Conservation (phyloP, 495 filamentous ascomycete species). For the Penicillium atrosanguineum region DNA sequence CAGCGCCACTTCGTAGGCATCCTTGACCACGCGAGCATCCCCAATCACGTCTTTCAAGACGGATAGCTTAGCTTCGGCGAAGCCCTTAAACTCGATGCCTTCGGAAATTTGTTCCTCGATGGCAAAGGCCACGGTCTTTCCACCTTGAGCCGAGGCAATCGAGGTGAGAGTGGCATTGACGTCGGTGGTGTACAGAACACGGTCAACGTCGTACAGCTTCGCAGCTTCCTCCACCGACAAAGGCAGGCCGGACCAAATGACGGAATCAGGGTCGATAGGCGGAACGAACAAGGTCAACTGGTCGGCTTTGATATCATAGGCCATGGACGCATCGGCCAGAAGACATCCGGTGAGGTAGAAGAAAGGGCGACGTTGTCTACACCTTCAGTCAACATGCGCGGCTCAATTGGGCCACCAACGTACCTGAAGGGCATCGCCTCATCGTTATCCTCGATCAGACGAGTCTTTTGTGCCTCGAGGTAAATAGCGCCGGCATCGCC, state of each 20-base stretch:
- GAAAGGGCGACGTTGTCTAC: slow-evolving; percentile 80
- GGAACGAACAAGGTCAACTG: slow-evolving; percentile 90
- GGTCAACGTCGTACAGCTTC: slow-evolving; percentile 78
- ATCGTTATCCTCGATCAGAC: slow-evolving; percentile 79
- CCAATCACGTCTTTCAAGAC: slow-evolving; percentile 75
- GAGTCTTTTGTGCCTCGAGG: slow-evolving; percentile 79
- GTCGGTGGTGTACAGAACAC: slow-evolving; percentile 64
- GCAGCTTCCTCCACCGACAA: slow-evolving; percentile 70
- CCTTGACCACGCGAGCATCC: slow-evolving; percentile 73
- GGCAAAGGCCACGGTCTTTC: slow-evolving; percentile 59
- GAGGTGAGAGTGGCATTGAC: slow-evolving; percentile 61
- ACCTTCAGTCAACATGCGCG: slow-evolving; percentile 1
- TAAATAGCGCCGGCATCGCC: slow-evolving; percentile 57
- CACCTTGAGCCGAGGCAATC: slow-evolving; percentile 39
- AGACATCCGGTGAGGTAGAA: slow-evolving; percentile 91
- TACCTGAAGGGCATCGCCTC: slow-evolving; percentile 74
- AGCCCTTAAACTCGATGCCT: slow-evolving; percentile 60
- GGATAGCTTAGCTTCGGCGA: slow-evolving; percentile 57
- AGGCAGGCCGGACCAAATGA: slow-evolving; percentile 96
- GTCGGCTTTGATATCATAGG: slow-evolving; percentile 71
- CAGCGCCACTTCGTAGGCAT: slow-evolving; percentile 80
- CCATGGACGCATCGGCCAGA: slow-evolving; percentile 75
- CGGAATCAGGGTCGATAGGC: slow-evolving; percentile 77
- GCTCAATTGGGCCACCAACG: background rate
- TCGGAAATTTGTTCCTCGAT: slow-evolving; percentile 70